phyloP scores from a whole-genome alignment of 352 stramenopile species.

The Globisporangium middletonii region DNA sequence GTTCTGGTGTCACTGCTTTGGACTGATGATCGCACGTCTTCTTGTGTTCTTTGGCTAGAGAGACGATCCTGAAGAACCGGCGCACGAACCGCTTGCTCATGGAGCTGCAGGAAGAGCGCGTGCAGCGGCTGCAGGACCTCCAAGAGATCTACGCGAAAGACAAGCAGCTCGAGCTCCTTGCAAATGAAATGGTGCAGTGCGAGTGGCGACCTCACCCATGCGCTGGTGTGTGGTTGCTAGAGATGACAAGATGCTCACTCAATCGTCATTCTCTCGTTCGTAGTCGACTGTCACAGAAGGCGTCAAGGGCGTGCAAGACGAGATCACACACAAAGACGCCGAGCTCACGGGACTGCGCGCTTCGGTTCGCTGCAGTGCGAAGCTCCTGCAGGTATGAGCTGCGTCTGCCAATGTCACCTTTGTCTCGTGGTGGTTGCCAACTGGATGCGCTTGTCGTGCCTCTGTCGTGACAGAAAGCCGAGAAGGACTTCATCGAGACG shows the following conservation, averaged over 20 bases:
- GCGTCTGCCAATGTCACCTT: no score
- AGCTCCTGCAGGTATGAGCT: slow-evolving; percentile 50
- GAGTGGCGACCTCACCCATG: no score
- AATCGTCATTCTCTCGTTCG: not conserved
- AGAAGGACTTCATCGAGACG: slow-evolving; percentile 65
- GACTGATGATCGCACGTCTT: not conserved
- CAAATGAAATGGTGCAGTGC: slow-evolving; percentile 42
- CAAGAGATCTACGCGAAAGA: slow-evolving; percentile 81
- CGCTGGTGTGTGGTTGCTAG: not conserved
- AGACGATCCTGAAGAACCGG: slow-evolving; percentile 66
- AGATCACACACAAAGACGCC: slow-evolving; percentile 63
- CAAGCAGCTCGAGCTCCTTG: slow-evolving; percentile 56
- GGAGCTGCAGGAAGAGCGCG: slow-evolving; percentile 67
- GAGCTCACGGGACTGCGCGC: slow-evolving; percentile 59
- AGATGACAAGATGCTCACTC: not conserved
- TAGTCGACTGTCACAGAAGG: slow-evolving; percentile 41
- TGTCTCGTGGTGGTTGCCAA: no score
- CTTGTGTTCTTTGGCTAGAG: slow-evolving; percentile 19
- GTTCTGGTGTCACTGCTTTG: not conserved
- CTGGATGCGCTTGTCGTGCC: no score
- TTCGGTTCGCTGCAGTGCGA: slow-evolving; percentile 57
- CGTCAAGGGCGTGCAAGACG: slow-evolving; percentile 39
- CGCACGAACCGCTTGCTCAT: slow-evolving; percentile 62
- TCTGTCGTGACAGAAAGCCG: slow-evolving; percentile 34
- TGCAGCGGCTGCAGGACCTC: slow-evolving; percentile 69